Evolutionary conservation across 164 flowering plant genomes (phyloP), one percentile per base, ranked within the genome.

Genomic region (Tetracentron sinense): DNA sequence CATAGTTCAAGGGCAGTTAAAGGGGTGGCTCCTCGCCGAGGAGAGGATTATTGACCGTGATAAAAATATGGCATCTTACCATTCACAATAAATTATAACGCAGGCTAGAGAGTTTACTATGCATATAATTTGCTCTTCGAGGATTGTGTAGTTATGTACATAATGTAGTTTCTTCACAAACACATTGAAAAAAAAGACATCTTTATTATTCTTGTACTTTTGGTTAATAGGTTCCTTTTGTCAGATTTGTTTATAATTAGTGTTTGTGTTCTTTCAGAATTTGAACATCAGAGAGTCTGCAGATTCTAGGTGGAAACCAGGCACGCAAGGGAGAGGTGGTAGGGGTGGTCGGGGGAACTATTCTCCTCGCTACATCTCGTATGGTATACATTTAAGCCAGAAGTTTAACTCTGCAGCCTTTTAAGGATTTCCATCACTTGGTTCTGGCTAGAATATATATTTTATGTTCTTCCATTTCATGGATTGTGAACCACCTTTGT

Each of bases 261-360:
- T 65, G n/a, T 42, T 66, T 47, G 42, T 63, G 16, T 53, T 49
- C 31, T 67, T 72, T 65, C 84, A 90, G 92, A 83, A 70, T 67
- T 15, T 60, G 58, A 81, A 54, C 72, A 82, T 55, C 76, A 86
- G 65, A 74, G 97, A 89, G 74, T 55, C 88, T 69, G 73, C 72
- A 35, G 94, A 90, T 55, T 61, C 88, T 56, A 82, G 79, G 67
- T 75, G 92, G 90, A 85, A 80, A 56, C 70, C 85, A 44, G 82
- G 81, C 35, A 30, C 51, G 16, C 92, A 81, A 66, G 90, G 85
- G 49, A 72, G 89, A 60, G 92, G 85, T 50, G 77, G 77, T 66
- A 82, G 90, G 81, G 85, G 78, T 69, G 84, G 80, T 46, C 73
- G 81, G 58, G 75, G 74, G 38, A 81, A 69, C 72, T 68, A 74